A percentile compares a stretch with the other conserved stretches of the same genome.
Evolutionary conservation across 768 basidiomycete genomes (phyloP).

Genomic region (Kwoniella sp.): DNA sequence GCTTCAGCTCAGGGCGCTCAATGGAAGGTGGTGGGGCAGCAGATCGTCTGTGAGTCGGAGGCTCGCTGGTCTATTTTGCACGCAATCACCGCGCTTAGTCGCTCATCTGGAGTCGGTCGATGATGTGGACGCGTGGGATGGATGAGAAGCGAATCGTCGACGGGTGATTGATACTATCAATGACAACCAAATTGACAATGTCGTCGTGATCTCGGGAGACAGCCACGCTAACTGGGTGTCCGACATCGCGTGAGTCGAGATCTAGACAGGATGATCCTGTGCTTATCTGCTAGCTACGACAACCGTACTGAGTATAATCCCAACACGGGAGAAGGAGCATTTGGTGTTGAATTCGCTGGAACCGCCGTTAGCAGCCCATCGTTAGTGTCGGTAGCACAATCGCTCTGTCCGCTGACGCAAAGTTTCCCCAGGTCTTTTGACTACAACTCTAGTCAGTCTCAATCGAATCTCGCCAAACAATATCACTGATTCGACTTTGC

Average conservation of each 20-base stretch:
- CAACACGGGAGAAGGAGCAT: slow-evolving; percentile 55
- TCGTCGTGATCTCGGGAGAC: slow-evolving; percentile 61
- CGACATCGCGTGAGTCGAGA: slow-evolving; percentile 56
- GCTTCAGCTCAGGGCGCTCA: slow-evolving; percentile 56
- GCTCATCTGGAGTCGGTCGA: slow-evolving; percentile 15
- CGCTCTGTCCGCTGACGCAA: too few relatives aligned
- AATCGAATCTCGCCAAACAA: neutral
- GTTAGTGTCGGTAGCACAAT: too few relatives aligned
- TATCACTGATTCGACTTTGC: neutral
- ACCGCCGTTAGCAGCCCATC: slow-evolving; percentile 57
- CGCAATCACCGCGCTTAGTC: slow-evolving; percentile 1
- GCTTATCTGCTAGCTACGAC: too few relatives aligned
- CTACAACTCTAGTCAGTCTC: slow-evolving; percentile 3
- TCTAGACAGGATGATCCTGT: too few relatives aligned
- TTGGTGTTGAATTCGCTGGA: slow-evolving; percentile 63
- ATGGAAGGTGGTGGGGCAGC: slow-evolving; percentile 61
- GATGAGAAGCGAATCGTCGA: slow-evolving; percentile 58
- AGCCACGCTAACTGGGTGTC: slow-evolving; percentile 62
- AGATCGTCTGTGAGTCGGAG: slow-evolving; percentile 57
- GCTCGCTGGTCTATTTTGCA: slow-evolving; percentile 17
- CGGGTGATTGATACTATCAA: slow-evolving; percentile 58
- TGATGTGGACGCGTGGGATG: slow-evolving; percentile 59
- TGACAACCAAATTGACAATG: slow-evolving; percentile 57
- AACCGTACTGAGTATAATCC: slow-evolving; percentile 57
- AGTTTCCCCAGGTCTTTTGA: too few relatives aligned